Evolutionary conservation across 257 asterid species (phyloP).

Genomic region (Plectranthus barbatus): DNA sequence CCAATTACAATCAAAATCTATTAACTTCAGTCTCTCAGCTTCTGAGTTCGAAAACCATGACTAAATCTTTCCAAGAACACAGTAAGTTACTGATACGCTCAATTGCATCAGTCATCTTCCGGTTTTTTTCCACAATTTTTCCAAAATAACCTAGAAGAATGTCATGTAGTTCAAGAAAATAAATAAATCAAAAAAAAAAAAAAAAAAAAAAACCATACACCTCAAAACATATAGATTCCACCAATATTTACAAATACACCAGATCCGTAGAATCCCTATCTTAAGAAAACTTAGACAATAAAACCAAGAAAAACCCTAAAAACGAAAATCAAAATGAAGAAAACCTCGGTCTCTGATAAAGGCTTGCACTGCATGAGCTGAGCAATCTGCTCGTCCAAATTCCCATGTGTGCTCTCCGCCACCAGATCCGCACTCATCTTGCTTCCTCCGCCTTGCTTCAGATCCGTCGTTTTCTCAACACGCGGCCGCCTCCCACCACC

Average conservation of each 20-base stretch:
- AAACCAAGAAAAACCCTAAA: neutral
- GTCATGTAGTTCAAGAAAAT: neutral
- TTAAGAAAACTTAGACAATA: neutral
- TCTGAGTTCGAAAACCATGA: neutral
- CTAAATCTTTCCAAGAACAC: neutral
- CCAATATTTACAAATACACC: slow-evolving; percentile 1
- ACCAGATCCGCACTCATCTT: slow-evolving; percentile 89
- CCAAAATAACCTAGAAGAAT: slow-evolving; percentile 12
- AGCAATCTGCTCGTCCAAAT: slow-evolving; percentile 84
- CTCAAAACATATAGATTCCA: slow-evolving; percentile 1
- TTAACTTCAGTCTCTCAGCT: neutral
- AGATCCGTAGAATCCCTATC: slow-evolving; percentile 20
- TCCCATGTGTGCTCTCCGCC: slow-evolving; percentile 63
- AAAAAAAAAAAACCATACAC: no score
- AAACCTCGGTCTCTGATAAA: slow-evolving; percentile 78
- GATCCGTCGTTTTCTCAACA: slow-evolving; percentile 22
- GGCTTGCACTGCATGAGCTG: slow-evolving; percentile 99
- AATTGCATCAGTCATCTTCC: neutral
- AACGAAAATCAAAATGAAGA: neutral
- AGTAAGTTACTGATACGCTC: neutral
- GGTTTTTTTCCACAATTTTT: neutral
- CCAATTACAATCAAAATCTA: neutral
- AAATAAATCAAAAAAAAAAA: no score
- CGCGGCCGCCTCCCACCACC: slow-evolving; percentile 1
- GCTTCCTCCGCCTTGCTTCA: slow-evolving; percentile 16